Evolutionary conservation across 306 rosid genomes (phyloP).

Genomic region (Delonix regia): DNA sequence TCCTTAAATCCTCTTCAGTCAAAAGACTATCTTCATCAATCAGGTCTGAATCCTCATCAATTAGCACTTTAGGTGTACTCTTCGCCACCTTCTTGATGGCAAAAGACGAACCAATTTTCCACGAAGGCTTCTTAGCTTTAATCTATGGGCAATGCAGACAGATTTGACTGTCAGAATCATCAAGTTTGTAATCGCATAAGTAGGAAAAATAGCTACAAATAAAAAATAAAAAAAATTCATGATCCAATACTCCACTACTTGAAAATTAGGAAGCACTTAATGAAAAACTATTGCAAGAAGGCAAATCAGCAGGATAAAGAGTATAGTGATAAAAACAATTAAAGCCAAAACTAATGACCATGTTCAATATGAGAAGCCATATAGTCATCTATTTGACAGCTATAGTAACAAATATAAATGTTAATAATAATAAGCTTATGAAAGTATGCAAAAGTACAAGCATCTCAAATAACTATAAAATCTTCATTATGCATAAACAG

Average conservation of each 20-base stretch:
- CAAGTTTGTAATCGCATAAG: background rate
- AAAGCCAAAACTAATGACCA: background rate
- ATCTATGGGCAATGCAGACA: constrained; percentile 45
- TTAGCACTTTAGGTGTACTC: constrained; percentile 60
- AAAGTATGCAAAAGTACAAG: background rate
- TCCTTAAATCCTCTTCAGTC: constrained; percentile 86
- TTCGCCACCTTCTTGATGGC: constrained; percentile 59
- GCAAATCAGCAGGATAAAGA: background rate
- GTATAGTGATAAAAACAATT: background rate
- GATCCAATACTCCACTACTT: background rate
- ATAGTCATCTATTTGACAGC: too few relatives aligned
- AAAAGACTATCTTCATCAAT: constrained; percentile 92
- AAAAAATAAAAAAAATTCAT: background rate
- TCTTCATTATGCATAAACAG: background rate
- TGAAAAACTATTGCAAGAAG: background rate
- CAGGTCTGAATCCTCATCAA: constrained; percentile 80
- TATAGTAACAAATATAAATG: too few relatives aligned
- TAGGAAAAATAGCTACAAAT: constrained; percentile 4
- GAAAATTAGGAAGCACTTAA: background rate
- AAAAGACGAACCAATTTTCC: constrained; percentile 88
- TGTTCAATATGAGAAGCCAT: too few relatives aligned
- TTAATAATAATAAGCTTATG: too few relatives aligned
- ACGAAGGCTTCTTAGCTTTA: constrained; percentile 73
- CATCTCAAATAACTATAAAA: background rate
- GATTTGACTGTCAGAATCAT: constrained; percentile 24